A percentile compares a stretch with the other conserved stretches of the same genome.
These are phyloP conservation scores for Rhodomyrtus tomentosa DNA, from an alignment of 345 rosid species.

Conservation along the genomic window DNA sequence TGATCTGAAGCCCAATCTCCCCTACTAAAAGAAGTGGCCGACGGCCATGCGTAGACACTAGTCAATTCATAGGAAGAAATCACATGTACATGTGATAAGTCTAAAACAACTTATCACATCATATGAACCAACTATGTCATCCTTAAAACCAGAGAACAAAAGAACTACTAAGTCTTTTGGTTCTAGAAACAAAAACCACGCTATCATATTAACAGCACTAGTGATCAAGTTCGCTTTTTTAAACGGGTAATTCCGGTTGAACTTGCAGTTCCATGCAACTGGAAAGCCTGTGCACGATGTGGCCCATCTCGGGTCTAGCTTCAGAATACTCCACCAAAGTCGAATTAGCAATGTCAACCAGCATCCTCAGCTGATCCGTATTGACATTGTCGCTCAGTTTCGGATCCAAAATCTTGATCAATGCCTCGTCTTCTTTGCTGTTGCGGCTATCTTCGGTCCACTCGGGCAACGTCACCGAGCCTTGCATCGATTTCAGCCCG, in stretches of 20 bases:
- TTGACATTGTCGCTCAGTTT: slow-evolving; percentile 19
- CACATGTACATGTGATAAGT: neutral
- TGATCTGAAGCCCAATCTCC: neutral
- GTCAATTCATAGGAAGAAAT: neutral
- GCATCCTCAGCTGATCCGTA: slow-evolving; percentile 13
- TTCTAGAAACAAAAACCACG: slow-evolving; percentile 1
- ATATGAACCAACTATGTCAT: neutral
- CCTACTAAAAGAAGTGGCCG: neutral
- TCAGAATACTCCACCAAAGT: slow-evolving; percentile 17
- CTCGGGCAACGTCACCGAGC: slow-evolving; percentile 21
- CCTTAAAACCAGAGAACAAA: neutral
- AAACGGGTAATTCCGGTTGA: slow-evolving; percentile 5
- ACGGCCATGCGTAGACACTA: neutral
- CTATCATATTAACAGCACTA: no score
- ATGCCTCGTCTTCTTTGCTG: slow-evolving; percentile 1
- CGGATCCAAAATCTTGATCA: slow-evolving; percentile 23
- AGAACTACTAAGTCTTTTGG: neutral
- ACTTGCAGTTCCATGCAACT: slow-evolving; percentile 7
- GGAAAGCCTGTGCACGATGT: slow-evolving; percentile 9
- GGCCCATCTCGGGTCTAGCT: slow-evolving; percentile 25
- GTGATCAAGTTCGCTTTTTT: neutral
- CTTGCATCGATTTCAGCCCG: slow-evolving; percentile 23
- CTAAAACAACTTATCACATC: neutral
- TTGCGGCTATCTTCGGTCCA: slow-evolving; percentile 22
- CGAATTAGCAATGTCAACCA: slow-evolving; percentile 17